Percentiles rank a stretch among this genome's conserved stretches.
Conservation (phyloP, 345 rosid species). For the Theobroma cacao region DNA sequence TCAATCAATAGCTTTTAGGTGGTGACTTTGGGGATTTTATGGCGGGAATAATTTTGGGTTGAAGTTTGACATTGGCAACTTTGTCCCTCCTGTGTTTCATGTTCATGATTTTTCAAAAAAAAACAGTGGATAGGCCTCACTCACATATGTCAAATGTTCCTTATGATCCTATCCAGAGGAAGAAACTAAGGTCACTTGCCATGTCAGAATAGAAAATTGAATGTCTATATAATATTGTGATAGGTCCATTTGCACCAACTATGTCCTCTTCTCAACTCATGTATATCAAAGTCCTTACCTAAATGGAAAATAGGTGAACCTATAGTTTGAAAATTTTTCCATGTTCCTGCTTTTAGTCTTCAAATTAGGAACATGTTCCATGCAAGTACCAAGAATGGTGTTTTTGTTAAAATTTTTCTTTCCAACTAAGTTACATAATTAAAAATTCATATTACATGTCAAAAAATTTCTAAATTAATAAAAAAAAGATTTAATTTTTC, state of each 20-base stretch:
- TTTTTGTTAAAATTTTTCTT: not conserved
- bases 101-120: not conserved
- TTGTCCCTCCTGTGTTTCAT: not conserved
- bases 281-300: not conserved
- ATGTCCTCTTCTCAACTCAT: not conserved
- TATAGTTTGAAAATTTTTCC: not conserved
- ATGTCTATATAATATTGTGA: not conserved
- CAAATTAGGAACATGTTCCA: not conserved
- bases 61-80: not conserved
- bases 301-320: not conserved
- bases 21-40: not conserved
- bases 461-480: no score
- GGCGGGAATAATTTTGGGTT: not conserved
- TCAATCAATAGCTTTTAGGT: no score
- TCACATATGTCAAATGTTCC: not conserved
- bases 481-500: no score
- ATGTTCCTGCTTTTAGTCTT: not conserved
- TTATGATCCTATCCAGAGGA: not conserved
- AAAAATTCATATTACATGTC: not conserved
- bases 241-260: not conserved
- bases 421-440: not conserved
- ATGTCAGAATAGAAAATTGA: not conserved
- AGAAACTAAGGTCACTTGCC: not conserved
- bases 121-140: not conserved
- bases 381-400: not conserved